Percentiles rank a stretch among this genome's conserved stretches.
Conservation (phyloP, 2,329 filamentous ascomycete genomes). For the Paecilomyces sp. region DNA sequence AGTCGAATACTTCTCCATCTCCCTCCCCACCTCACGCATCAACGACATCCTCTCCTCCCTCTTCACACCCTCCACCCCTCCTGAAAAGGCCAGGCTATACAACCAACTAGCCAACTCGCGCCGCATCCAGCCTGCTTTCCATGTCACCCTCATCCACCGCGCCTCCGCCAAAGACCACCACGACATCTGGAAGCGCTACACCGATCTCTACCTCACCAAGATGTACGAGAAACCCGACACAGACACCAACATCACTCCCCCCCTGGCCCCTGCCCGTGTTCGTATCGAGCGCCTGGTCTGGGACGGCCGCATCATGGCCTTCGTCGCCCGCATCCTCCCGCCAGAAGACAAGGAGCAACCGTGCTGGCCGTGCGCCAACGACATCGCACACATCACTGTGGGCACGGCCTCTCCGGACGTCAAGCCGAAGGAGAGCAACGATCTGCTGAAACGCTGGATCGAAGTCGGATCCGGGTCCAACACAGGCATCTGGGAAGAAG, state of each 20-base stretch:
- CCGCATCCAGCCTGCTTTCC: slow-evolving; percentile 78
- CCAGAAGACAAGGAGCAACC: slow-evolving; percentile 31
- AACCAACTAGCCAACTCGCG: slow-evolving; percentile 63
- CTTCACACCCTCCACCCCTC: slow-evolving; percentile 51
- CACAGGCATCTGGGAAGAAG: slow-evolving; percentile 49
- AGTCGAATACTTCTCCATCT: slow-evolving; percentile 61
- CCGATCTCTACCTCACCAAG: slow-evolving; percentile 45
- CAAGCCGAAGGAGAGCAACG: slow-evolving; percentile 94
- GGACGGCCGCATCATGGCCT: slow-evolving; percentile 81
- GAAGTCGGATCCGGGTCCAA: slow-evolving; percentile 45
- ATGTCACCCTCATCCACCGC: slow-evolving; percentile 89
- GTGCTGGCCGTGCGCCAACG: slow-evolving; percentile 65
- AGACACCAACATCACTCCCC: slow-evolving; percentile 21
- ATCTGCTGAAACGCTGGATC: slow-evolving; percentile 69
- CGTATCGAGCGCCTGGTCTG: slow-evolving; percentile 65
- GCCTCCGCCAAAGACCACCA: slow-evolving; percentile 54
- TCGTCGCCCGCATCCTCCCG: slow-evolving; percentile 65
- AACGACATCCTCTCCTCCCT: slow-evolving; percentile 58
- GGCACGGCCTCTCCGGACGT: slow-evolving; percentile 68
- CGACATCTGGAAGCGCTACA: slow-evolving; percentile 70
- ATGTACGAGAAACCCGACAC: slow-evolving; percentile 19
- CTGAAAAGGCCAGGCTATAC: slow-evolving; percentile 61
- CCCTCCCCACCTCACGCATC: slow-evolving; percentile 46
- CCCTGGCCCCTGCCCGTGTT: slow-evolving; percentile 35
- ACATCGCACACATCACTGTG: slow-evolving; percentile 78